phyloP scores from a whole-genome alignment of 306 rosid species.

The Casuarina equisetifolia region DNA sequence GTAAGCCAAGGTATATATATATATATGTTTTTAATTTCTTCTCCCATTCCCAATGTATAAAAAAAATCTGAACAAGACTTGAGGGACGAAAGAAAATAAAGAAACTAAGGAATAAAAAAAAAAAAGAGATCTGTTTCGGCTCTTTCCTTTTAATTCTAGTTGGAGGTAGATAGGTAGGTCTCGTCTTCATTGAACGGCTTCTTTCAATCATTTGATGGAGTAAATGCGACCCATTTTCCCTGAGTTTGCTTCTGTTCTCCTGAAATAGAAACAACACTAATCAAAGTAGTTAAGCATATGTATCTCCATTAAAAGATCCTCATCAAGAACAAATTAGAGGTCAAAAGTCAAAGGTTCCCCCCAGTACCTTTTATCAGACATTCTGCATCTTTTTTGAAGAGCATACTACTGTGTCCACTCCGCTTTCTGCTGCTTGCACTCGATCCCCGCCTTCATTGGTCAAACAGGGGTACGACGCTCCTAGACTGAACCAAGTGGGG shows the following conservation, averaged over 20 bases:
- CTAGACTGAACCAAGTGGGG: neutral
- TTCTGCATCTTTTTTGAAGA: conserved; percentile 12
- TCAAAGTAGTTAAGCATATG: neutral
- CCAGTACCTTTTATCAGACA: conserved; percentile 26
- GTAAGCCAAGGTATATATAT: too few relatives aligned
- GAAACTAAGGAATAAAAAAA: too few relatives aligned
- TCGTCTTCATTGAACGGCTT: neutral
- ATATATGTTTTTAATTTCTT: too few relatives aligned
- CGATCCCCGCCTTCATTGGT: neutral
- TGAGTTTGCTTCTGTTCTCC: neutral
- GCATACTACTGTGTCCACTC: conserved; percentile 6
- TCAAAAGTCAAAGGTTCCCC: conserved; percentile 24
- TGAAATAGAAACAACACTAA: neutral
- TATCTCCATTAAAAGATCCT: neutral
- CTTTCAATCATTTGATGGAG: neutral
- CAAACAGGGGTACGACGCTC: neutral
- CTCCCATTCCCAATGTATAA: too few relatives aligned
- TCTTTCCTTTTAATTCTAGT: neutral
- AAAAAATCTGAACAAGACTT: too few relatives aligned
- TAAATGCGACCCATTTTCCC: neutral
- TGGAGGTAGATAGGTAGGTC: neutral
- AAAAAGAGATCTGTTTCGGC: neutral
- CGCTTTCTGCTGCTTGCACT: neutral
- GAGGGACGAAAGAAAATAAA: too few relatives aligned
- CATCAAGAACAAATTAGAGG: neutral